phyloP scores from a whole-genome alignment of 2,329 filamentous ascomycete species.

The Aureobasidium sp. region DNA sequence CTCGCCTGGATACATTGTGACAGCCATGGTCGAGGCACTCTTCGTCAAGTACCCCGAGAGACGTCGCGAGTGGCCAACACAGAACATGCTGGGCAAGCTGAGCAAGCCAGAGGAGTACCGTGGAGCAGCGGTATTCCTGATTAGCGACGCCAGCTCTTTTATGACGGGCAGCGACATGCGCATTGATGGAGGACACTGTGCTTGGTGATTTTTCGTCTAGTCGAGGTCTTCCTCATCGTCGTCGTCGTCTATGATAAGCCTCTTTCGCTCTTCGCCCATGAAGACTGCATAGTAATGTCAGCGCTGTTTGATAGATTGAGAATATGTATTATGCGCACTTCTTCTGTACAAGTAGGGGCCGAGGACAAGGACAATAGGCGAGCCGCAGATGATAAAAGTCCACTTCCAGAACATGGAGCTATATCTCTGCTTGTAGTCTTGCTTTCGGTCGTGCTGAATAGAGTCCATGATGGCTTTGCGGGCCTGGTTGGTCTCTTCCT shows the following conservation, averaged over 20 bases:
- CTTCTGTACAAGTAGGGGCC: not conserved
- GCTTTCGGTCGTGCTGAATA: not conserved
- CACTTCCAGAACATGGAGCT: not conserved
- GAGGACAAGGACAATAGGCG: not conserved
- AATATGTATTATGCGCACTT: not conserved
- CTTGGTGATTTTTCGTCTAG: conserved; percentile 34
- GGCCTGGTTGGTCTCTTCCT: not conserved
- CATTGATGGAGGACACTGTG: conserved; percentile 47
- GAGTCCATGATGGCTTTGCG: not conserved
- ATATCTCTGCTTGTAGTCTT: conserved; percentile 2
- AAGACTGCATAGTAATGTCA: conserved; percentile 4
- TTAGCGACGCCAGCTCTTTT: conserved; percentile 40
- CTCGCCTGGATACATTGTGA: conserved; percentile 71
- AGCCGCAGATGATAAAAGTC: not conserved
- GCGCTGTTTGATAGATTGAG: not conserved
- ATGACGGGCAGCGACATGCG: conserved; percentile 48
- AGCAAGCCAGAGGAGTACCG: conserved; percentile 31
- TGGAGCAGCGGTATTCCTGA: conserved; percentile 32
- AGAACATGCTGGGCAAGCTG: conserved; percentile 66
- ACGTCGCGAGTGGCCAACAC: conserved; percentile 60
- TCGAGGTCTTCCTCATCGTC: conserved; percentile 1
- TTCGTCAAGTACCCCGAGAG: conserved; percentile 68
- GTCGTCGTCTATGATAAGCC: not conserved
- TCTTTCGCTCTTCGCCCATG: conserved; percentile 4
- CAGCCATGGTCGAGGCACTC: conserved; percentile 73